Conservation (phyloP, 108 stramenopile species). For the Nannochloropsis gaditana region DNA sequence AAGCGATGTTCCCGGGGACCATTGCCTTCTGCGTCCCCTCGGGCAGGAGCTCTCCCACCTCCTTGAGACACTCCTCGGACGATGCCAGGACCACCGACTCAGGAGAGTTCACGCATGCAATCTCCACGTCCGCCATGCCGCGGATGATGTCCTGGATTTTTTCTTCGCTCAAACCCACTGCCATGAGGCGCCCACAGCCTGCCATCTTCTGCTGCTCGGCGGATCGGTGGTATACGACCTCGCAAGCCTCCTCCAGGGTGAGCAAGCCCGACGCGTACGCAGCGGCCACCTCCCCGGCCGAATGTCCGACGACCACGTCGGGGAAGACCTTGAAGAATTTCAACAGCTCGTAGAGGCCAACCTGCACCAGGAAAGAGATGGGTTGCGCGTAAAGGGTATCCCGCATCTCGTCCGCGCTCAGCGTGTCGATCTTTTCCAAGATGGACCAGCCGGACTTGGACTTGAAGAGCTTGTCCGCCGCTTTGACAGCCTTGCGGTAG, state of each 20-base stretch:
- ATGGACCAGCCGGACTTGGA: neutral
- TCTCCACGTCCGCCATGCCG: neutral
- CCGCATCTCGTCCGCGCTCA: neutral
- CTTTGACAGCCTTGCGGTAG: constrained; percentile 14
- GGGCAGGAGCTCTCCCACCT: neutral
- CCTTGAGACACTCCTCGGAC: neutral
- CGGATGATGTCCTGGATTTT: constrained; percentile 11
- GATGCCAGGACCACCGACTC: constrained; percentile 24
- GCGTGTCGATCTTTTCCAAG: constrained; percentile 20
- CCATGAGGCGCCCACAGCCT: constrained; percentile 14
- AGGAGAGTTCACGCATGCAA: constrained; percentile 27
- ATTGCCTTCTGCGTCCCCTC: neutral
- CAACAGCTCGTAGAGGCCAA: constrained; percentile 27
- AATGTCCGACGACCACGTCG: constrained; percentile 47
- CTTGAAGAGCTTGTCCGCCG: constrained; percentile 21
- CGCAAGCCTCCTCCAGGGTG: constrained; percentile 31
- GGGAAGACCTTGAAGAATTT: constrained; percentile 27
- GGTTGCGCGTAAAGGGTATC: constrained; percentile 52
- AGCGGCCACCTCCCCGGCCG: constrained; percentile 51
- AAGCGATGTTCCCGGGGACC: constrained; percentile 9
- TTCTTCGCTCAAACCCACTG: constrained; percentile 5
- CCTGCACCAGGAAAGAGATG: constrained; percentile 48
- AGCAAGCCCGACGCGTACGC: constrained; percentile 44
- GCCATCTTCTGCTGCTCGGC: constrained; percentile 13
- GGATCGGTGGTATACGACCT: constrained; percentile 16